A percentile compares a stretch with the other conserved stretches of the same genome.
Evolutionary conservation across 805 yeast genomes (phyloP).

Genomic region (Starmerella kuoi): DNA sequence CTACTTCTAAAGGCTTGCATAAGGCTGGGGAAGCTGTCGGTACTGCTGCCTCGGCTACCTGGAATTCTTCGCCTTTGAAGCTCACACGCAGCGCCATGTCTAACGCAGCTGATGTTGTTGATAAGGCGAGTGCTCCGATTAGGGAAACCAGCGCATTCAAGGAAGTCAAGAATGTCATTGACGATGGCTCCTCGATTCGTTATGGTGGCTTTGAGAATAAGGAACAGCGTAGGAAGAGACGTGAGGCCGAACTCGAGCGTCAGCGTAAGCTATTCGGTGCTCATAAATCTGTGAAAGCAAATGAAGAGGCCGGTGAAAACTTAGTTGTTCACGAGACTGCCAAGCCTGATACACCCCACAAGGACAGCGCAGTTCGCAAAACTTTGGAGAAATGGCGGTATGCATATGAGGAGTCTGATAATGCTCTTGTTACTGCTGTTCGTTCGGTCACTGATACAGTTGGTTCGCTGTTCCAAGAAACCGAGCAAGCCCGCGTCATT

Average conservation of each 20-base stretch:
- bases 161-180: conserved; percentile 76
- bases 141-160: conserved; percentile 81
- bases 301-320: conserved; percentile 59
- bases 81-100: conserved; percentile 78
- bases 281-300: conserved; percentile 51
- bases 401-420: conserved; percentile 76
- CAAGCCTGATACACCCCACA: conserved; percentile 54
- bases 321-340: conserved; percentile 72
- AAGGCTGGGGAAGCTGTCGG: conserved; percentile 94
- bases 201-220: conserved; percentile 89
- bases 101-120: conserved; percentile 71
- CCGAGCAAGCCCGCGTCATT: conserved; percentile 89
- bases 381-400: conserved; percentile 46
- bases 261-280: conserved; percentile 40
- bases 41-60: conserved; percentile 74
- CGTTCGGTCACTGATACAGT: conserved; percentile 71
- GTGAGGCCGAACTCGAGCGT: conserved; percentile 37
- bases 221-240: conserved; percentile 63
- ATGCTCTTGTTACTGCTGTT: conserved; percentile 69
- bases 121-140: conserved; percentile 79
- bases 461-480: conserved; percentile 85
- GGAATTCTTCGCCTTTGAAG: conserved; percentile 91
- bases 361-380: conserved; percentile 56
- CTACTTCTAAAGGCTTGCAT: conserved; percentile 59
- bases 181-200: conserved; percentile 75